Base-by-base conservation (phyloP, 1,284 basidiomycete species). In the Mycena citricolor region DNA sequence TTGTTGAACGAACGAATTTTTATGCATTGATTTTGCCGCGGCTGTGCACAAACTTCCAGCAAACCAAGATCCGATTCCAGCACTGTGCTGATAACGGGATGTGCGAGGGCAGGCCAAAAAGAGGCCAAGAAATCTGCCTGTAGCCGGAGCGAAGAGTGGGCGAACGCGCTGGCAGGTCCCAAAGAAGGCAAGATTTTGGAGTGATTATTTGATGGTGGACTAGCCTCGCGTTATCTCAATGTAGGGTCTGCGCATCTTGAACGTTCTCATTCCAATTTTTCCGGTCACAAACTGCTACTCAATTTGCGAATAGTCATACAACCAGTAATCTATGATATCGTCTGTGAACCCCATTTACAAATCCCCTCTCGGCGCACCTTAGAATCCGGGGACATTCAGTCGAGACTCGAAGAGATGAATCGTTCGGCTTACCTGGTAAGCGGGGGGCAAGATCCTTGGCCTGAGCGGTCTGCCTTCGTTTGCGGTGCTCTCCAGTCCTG, bases 1-100 rank as follows among this genome's bases (percentile, higher is more conserved):
- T 39, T 79, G 76, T 20, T 84, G 81, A 48, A 81, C 71, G 55
- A 88, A 88, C 1, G 85, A 86, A 62, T 88, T 88, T 69, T 87
- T 88, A 69, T 88, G 83, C 86, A 88, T 83, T 31, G 32, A n/a
- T n/a, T n/a, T n/a, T n/a, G n/a, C n/a, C n/a, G n/a, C n/a, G n/a
- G n/a, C n/a, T n/a, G n/a, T n/a, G n/a, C n/a, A n/a, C n/a, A n/a
- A n/a, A n/a, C n/a, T n/a, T n/a, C n/a, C n/a, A n/a, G n/a, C n/a
- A n/a, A n/a, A n/a, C n/a, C n/a, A n/a, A n/a, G n/a, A n/a, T n/a
- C n/a, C n/a, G n/a, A n/a, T n/a, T n/a, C n/a, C n/a, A n/a, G n/a
- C n/a, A n/a, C n/a, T n/a, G n/a, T n/a, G n/a, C n/a, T n/a, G n/a
- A n/a, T n/a, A n/a, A n/a, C n/a, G n/a, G n/a, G n/a, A n/a, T n/a